phyloP scores from a whole-genome alignment of 1,139 yeast genomes.

The Pichia cactophila region DNA sequence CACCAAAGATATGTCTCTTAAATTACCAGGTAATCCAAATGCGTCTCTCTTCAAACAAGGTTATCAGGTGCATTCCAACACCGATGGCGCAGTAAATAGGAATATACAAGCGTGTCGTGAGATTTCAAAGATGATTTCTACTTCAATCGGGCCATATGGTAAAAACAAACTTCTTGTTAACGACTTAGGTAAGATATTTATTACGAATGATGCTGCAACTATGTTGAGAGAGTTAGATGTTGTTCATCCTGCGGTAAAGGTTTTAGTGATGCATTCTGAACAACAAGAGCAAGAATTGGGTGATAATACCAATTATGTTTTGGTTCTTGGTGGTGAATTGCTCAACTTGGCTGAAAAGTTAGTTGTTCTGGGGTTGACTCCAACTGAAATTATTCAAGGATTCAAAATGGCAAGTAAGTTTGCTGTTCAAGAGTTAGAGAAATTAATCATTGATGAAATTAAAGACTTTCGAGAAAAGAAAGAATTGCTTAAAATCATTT shows the following conservation, averaged over 20 bases:
- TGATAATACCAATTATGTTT: constrained; percentile 65
- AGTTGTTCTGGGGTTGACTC: constrained; percentile 76
- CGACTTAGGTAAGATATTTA: constrained; percentile 69
- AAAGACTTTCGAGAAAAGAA: constrained; percentile 47
- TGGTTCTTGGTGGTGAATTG: constrained; percentile 85
- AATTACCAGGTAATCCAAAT: constrained; percentile 88
- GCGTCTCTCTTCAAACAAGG: constrained; percentile 94
- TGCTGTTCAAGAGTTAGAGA: constrained; percentile 61
- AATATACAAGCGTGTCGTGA: constrained; percentile 94
- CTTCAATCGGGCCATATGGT: constrained; percentile 97
- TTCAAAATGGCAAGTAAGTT: constrained; percentile 74
- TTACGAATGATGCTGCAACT: constrained; percentile 96
- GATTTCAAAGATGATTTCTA: constrained; percentile 81
- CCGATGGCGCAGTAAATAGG: constrained; percentile 90
- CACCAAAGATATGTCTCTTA: constrained; percentile 60
- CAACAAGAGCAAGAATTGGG: constrained; percentile 94
- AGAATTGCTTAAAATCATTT: constrained; percentile 66
- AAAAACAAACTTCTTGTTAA: constrained; percentile 93
- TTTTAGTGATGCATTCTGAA: constrained; percentile 91
- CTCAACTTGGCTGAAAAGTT: constrained; percentile 78
- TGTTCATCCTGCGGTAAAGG: constrained; percentile 95
- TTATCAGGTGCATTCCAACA: constrained; percentile 78
- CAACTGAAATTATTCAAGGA: constrained; percentile 87
- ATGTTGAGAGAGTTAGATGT: constrained; percentile 89
- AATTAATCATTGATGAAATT: constrained; percentile 56